Evolutionary conservation across 305 asterid species (phyloP).

Genomic region (Nicotiana rustica): DNA sequence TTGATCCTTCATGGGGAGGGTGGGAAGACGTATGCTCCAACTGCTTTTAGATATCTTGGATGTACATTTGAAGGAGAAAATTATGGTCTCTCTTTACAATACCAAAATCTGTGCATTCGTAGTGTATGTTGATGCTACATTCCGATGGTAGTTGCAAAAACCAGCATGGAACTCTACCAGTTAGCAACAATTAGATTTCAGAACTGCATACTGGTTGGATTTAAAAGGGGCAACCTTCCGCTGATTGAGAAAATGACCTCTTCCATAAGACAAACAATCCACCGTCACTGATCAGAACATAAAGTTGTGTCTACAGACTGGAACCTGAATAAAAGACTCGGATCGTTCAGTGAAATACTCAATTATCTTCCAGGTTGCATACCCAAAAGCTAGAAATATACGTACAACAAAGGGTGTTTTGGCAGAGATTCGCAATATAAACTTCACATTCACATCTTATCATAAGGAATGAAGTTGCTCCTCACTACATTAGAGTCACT

Average conservation of each 20-base stretch:
- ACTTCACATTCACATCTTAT: neutral
- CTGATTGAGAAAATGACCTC: constrained; percentile 11
- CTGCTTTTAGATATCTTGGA: constrained; percentile 25
- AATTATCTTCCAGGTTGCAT: neutral
- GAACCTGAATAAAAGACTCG: constrained; percentile 14
- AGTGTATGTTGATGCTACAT: neutral
- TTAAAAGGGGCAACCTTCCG: constrained; percentile 25
- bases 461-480: neutral
- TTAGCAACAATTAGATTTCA: neutral
- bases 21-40: neutral
- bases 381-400: neutral
- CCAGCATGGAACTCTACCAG: neutral
- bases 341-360: neutral
- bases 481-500: neutral
- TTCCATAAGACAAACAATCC: neutral
- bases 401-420: neutral
- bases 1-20: neutral
- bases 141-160: neutral
- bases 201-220: neutral
- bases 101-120: constrained; percentile 30
- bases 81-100: constrained; percentile 25
- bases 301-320: constrained; percentile 20
- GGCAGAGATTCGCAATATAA: neutral
- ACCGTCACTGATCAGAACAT: neutral
- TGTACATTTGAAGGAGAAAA: constrained; percentile 22